Evolutionary conservation across 164 flowering plant genomes (phyloP).

Genomic region (Paratinospora sagittata): DNA sequence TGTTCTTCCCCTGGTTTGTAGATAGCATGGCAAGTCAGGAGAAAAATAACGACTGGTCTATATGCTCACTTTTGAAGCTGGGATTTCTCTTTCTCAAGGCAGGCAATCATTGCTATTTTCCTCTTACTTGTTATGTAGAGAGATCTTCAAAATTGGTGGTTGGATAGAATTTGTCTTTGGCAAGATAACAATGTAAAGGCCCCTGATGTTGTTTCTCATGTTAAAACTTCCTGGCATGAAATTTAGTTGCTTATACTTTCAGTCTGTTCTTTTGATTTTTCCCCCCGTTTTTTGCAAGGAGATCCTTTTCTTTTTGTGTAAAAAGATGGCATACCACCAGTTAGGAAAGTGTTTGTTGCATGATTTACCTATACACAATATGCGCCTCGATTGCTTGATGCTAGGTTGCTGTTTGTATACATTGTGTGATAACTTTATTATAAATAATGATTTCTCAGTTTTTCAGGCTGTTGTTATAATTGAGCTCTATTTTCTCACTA

Average conservation of each 20-base stretch:
- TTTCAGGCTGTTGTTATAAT: background rate
- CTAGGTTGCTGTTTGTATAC: background rate
- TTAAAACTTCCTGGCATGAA: background rate
- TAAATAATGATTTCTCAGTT: background rate
- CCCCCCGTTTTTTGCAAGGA: background rate
- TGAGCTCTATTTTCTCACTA: background rate
- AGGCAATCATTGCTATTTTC: conserved; percentile 28
- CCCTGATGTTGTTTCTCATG: background rate
- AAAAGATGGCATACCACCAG: background rate
- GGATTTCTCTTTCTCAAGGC: conserved; percentile 76
- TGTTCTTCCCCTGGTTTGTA: conserved; percentile 74
- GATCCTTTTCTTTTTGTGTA: background rate
- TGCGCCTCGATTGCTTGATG: background rate
- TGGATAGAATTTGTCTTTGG: conserved; percentile 1
- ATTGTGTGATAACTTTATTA: background rate
- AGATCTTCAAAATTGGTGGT: conserved; percentile 1
- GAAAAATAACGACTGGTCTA: conserved; percentile 61
- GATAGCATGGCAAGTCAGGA: conserved; percentile 75
- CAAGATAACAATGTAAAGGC: background rate
- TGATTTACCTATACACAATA: background rate
- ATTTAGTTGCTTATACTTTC: background rate
- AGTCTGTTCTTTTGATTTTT: background rate
- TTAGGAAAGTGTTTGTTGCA: background rate
- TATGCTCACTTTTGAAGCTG: conserved; percentile 70
- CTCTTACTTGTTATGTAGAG: conserved; percentile 2